Evolutionary conservation across 345 rosid species (phyloP).

Genomic region (Gossypium bickii): DNA sequence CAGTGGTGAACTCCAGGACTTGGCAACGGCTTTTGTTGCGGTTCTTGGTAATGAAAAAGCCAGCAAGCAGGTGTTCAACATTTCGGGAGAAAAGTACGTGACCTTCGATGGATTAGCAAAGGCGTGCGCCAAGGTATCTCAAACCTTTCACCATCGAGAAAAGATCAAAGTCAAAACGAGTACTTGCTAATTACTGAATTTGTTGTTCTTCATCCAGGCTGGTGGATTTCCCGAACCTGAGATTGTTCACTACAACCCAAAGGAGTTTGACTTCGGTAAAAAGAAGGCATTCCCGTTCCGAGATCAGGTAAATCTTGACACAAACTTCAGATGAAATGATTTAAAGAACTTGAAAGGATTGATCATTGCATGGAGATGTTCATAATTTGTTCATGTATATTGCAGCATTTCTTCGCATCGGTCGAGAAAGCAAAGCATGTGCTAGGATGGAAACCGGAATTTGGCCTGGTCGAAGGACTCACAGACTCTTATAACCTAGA

Average conservation of each 20-base stretch:
- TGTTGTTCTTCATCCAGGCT: conserved; percentile 44
- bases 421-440: conserved; percentile 87
- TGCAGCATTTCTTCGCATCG: conserved; percentile 98
- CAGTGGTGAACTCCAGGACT: conserved; percentile 48
- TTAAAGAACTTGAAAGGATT: not conserved
- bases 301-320: conserved; percentile 71
- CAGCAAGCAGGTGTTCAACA: conserved; percentile 80
- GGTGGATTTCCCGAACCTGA: conserved; percentile 96
- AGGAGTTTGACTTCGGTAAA: conserved; percentile 89
- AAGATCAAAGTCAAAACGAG: not conserved
- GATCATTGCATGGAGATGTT: not conserved
- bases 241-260: conserved; percentile 78
- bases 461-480: conserved; percentile 84
- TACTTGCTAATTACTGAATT: not conserved
- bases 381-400: not conserved
- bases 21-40: conserved; percentile 68
- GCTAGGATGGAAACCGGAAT: conserved; percentile 72
- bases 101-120: conserved; percentile 88
- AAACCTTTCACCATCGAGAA: not conserved
- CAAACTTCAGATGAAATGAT: not conserved
- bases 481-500: conserved; percentile 89
- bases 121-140: conserved; percentile 93
- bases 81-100: conserved; percentile 87
- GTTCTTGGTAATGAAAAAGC: conserved; percentile 91
- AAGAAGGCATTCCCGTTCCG: conserved; percentile 99